Percentiles rank a stretch among this genome's conserved stretches.
These are phyloP conservation scores for Penicillium dipodomyicola DNA, from an alignment of 495 filamentous ascomycete species.

Conservation along the genomic window DNA sequence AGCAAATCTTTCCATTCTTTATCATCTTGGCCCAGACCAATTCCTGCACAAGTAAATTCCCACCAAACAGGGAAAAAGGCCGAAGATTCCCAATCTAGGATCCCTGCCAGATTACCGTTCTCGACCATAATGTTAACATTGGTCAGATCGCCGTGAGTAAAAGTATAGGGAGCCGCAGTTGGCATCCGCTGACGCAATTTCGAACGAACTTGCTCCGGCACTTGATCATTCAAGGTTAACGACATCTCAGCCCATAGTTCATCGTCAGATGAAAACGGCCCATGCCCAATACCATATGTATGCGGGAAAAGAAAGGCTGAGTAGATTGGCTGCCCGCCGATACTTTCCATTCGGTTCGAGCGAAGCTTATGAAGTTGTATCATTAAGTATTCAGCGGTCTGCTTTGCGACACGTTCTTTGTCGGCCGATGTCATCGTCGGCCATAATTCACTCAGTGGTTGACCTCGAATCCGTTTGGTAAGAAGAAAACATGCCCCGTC, in stretches of 20 bases:
- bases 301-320: slow-evolving; percentile 17
- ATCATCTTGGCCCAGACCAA: slow-evolving; percentile 20
- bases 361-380: slow-evolving; percentile 24
- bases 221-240: slow-evolving; percentile 10
- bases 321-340: slow-evolving; percentile 22
- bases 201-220: slow-evolving; percentile 20
- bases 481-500: slow-evolving; percentile 8
- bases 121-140: slow-evolving; percentile 39
- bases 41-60: slow-evolving; percentile 22
- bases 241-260: slow-evolving; percentile 35
- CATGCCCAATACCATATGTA: slow-evolving; percentile 14
- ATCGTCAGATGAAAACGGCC: slow-evolving; percentile 28
- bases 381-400: slow-evolving; percentile 23
- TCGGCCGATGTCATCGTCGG: slow-evolving; percentile 15
- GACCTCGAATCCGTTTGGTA: slow-evolving; percentile 20
- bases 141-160: slow-evolving; percentile 39
- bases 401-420: slow-evolving; percentile 21
- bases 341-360: slow-evolving; percentile 19
- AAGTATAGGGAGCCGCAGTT: slow-evolving; percentile 29
- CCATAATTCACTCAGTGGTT: slow-evolving; percentile 19
- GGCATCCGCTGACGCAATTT: slow-evolving; percentile 29
- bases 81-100: slow-evolving; percentile 29
- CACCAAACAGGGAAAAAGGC: slow-evolving; percentile 31
- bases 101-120: slow-evolving; percentile 20
- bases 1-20: slow-evolving; percentile 28